These are phyloP conservation scores for Cytidiella melzeri DNA, from an alignment of 768 basidiomycete species.

Conservation along the genomic window DNA sequence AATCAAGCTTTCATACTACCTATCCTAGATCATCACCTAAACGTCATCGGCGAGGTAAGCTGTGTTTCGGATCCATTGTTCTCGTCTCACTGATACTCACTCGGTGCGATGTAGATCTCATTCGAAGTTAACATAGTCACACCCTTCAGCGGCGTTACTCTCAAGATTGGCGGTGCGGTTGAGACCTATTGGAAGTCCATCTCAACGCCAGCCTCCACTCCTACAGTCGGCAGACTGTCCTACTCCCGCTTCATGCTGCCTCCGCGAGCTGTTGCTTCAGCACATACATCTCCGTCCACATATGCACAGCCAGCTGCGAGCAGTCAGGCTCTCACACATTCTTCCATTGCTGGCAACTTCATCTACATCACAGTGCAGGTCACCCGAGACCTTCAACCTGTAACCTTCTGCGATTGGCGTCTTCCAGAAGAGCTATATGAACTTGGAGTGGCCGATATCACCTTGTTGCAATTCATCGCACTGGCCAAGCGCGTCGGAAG, in stretches of 20 bases:
- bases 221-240: conserved; percentile 16
- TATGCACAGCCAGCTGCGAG: conserved; percentile 42
- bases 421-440: conserved; percentile 71
- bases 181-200: conserved; percentile 99
- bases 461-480: conserved; percentile 69
- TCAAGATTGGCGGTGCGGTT: conserved; percentile 90
- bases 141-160: conserved; percentile 86
- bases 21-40: conserved; percentile 87
- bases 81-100: not conserved
- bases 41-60: conserved; percentile 87
- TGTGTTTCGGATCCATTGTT: not conserved
- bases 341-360: conserved; percentile 87
- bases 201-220: conserved; percentile 35
- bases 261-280: conserved; percentile 25
- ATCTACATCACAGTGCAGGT: conserved; percentile 85
- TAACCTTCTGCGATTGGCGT: conserved; percentile 70
- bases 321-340: conserved; percentile 66
- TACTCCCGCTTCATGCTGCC: conserved; percentile 20
- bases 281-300: conserved; percentile 58
- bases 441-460: conserved; percentile 79
- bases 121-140: conserved; percentile 85
- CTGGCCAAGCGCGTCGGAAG: conserved; percentile 51
- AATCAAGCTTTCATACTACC: conserved; percentile 59
- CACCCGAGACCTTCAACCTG: conserved; percentile 87
- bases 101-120: conserved; percentile 49